A percentile compares a stretch with the other conserved stretches of the same genome.
Conservation (phyloP, 441 rosid genomes). For the Metrosideros polymorpha region DNA sequence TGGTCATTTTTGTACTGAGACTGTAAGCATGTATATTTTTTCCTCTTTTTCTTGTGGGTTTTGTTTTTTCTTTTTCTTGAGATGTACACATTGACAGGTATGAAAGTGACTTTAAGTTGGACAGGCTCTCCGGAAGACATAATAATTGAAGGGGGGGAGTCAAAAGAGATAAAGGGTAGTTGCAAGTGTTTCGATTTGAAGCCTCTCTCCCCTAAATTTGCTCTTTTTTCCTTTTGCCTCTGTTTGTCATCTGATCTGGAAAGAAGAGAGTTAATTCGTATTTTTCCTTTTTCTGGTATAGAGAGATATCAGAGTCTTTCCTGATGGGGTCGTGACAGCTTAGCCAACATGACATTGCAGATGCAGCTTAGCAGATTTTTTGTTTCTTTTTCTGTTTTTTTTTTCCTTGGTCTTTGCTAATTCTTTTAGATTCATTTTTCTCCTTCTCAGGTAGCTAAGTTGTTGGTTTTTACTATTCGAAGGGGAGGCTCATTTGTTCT, state of each 20-base stretch:
- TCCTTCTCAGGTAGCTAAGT: neutral
- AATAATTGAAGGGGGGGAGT: constrained; percentile 32
- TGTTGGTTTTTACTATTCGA: neutral
- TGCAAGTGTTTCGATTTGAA: constrained; percentile 19
- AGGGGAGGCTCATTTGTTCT: neutral
- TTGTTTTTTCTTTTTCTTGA: constrained; percentile 7
- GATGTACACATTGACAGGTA: constrained; percentile 5
- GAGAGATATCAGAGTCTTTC: constrained; percentile 19
- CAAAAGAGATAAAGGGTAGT: constrained; percentile 25
- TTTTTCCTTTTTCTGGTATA: neutral
- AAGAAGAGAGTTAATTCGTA: constrained; percentile 15
- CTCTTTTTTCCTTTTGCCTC: constrained; percentile 25
- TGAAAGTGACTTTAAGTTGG: constrained; percentile 29
- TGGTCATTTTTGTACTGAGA: neutral
- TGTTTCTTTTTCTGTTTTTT: neutral
- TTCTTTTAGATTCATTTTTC: neutral
- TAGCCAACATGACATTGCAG: constrained; percentile 19
- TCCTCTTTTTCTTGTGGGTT: constrained; percentile 20
- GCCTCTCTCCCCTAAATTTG: constrained; percentile 24
- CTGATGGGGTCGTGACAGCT: constrained; percentile 51
- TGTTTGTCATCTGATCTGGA: constrained; percentile 39
- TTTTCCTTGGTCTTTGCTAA: neutral
- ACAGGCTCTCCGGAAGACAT: constrained; percentile 24
- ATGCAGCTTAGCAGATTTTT: neutral
- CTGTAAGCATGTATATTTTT: neutral